Base-by-base conservation (phyloP, 179 eudicot species). In the Silene coronaria region DNA sequence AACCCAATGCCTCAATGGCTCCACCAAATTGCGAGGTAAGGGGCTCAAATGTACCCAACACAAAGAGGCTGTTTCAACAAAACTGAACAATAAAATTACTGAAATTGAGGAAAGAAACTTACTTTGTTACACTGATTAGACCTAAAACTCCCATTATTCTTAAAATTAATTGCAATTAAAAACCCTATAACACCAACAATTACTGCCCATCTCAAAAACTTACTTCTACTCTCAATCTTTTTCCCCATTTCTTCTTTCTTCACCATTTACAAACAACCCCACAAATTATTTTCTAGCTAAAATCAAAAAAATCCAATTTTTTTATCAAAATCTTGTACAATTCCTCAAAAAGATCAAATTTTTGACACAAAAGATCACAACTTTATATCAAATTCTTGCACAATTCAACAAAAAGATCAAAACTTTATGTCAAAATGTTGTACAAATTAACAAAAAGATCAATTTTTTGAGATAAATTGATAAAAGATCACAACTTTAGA, bases 61-160 rank as follows among this genome's bases (percentile, higher is more conserved):
- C 46, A 38, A 38, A 38, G 46, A 38, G 46, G 46, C 46, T 38
- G 46, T 9, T 38, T 38, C 46, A 70, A 16, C 2, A 51, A 48
- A 70, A 67, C 2, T 45, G 0, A 34, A 4, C 51, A 8, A n/a
- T 77, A 13, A 48, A 8, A 32, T 28, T 48, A 19, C 71, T 67
- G 3, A 22, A 55, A 22, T 7, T 24, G 28, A 75, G 22, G 80
- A 58, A 75, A 19, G 76, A 16, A 45, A 60, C 70, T 70, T 13
- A 84, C 87, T 74, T 84, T 81, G 67, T 76, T 77, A 75, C 87
- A 84, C 5, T 28, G 82, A 81, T 74, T 73, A 57, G 74, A 66
- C 19, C 70, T 51, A 32, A 34, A 64, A 78, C 13, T 59, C 30
- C 73, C 51, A 80, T 73, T 74, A 12, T 36, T 58, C 16, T 66